Percentiles rank a stretch among this genome's conserved stretches.
Evolutionary conservation across 169 alveolate species (phyloP).

Genomic region (Plasmodium relictum): DNA sequence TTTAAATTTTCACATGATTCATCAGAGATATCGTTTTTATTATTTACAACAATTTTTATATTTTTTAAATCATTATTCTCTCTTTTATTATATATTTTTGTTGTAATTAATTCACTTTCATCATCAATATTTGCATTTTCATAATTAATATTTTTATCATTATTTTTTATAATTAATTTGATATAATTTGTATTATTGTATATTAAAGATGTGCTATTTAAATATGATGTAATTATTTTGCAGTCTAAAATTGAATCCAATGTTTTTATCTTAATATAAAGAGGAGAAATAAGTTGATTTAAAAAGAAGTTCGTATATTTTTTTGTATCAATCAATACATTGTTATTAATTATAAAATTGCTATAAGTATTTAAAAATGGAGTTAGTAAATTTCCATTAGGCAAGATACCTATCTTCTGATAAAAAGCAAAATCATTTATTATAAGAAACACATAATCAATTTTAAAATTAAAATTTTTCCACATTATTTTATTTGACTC

Average conservation of each 20-base stretch:
- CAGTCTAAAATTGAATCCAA: slow-evolving; percentile 44
- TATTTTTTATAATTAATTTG: slow-evolving; percentile 30
- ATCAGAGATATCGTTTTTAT: neutral
- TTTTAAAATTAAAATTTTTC: slow-evolving; percentile 51
- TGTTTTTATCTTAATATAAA: slow-evolving; percentile 62
- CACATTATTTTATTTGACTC: slow-evolving; percentile 51
- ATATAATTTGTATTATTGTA: slow-evolving; percentile 39
- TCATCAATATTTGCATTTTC: neutral
- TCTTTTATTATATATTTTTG: neutral
- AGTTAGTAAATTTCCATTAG: slow-evolving; percentile 22
- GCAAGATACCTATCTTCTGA: slow-evolving; percentile 63
- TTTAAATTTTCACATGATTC: too few relatives aligned
- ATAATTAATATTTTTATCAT: slow-evolving; percentile 7
- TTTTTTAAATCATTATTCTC: slow-evolving; percentile 9
- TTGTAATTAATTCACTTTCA: neutral
- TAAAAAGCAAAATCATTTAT: slow-evolving; percentile 48
- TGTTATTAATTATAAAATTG: slow-evolving; percentile 14
- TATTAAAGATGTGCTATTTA: slow-evolving; percentile 54
- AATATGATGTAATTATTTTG: slow-evolving; percentile 21
- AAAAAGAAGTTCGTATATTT: slow-evolving; percentile 34
- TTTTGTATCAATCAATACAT: neutral
- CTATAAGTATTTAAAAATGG: slow-evolving; percentile 39
- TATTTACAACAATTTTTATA: neutral
- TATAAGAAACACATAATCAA: slow-evolving; percentile 42
- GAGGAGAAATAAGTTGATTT: slow-evolving; percentile 48